phyloP scores from a whole-genome alignment of 2,329 filamentous ascomycete genomes.

The Diaporthe citriasiana region DNA sequence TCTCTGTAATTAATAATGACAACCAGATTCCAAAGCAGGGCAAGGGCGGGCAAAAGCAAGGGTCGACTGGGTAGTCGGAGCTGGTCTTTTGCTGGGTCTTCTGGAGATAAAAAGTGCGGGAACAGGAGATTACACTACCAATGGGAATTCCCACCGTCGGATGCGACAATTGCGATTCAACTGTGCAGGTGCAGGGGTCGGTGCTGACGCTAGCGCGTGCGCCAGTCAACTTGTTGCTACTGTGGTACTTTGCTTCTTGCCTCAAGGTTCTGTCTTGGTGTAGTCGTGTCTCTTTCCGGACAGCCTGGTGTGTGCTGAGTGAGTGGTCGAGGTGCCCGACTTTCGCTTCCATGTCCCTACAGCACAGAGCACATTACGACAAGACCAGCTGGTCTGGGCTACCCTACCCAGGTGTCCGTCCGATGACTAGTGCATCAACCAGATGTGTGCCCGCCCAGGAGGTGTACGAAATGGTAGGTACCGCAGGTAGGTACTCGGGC shows the following conservation, averaged over 20 bases:
- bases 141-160: slow-evolving; percentile 36
- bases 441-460: neutral
- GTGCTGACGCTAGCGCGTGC: slow-evolving; percentile 19
- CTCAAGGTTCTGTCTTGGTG: slow-evolving; percentile 7
- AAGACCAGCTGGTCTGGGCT: neutral
- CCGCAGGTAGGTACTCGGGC: neutral
- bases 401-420: neutral
- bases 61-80: slow-evolving; percentile 11
- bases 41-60: neutral
- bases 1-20: slow-evolving; percentile 31
- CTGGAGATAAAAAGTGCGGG: slow-evolving; percentile 38
- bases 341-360: neutral
- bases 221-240: neutral
- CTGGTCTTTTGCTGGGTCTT: slow-evolving; percentile 30
- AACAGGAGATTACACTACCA: slow-evolving; percentile 37
- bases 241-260: slow-evolving; percentile 2
- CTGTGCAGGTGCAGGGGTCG: slow-evolving; percentile 24
- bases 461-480: too few species aligned
- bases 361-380: neutral
- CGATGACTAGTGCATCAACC: neutral
- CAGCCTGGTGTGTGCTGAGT: neutral
- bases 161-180: slow-evolving; percentile 29
- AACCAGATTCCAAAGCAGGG: slow-evolving; percentile 28
- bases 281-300: slow-evolving; percentile 13
- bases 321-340: neutral